Conservation (phyloP, 2,329 filamentous ascomycete genomes). For the Fusarium napiforme region DNA sequence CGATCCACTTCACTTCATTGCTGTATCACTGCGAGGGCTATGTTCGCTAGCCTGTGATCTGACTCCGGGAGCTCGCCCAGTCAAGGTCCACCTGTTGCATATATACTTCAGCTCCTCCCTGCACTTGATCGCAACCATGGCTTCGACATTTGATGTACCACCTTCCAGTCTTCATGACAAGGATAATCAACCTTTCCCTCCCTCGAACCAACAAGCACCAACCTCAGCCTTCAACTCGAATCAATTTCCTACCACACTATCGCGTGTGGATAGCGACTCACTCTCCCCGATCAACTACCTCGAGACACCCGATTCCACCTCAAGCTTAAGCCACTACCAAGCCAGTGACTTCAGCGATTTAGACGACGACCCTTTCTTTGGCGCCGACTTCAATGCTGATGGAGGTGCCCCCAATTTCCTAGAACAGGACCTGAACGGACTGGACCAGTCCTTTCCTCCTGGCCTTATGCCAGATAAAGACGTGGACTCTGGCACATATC, state of each 20-base stretch:
- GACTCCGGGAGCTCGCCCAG: constrained; percentile 42
- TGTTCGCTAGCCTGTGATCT: constrained; percentile 48
- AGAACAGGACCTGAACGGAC: constrained; percentile 46
- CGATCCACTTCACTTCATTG: constrained; percentile 32
- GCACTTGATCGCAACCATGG: constrained; percentile 51
- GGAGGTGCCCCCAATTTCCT: constrained; percentile 59
- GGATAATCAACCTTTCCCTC: constrained; percentile 41
- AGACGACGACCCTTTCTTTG: constrained; percentile 63
- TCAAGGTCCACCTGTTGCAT: constrained; percentile 45
- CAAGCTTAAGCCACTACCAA: constrained; percentile 60
- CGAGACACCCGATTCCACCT: constrained; percentile 63
- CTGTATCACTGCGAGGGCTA: constrained; percentile 43
- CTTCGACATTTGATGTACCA: constrained; percentile 56
- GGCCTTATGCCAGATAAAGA: constrained; percentile 34
- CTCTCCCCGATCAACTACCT: constrained; percentile 48
- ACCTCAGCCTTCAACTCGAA: constrained; percentile 51
- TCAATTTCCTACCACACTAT: constrained; percentile 58
- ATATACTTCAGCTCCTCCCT: constrained; percentile 48
- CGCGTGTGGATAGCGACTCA: constrained; percentile 50
- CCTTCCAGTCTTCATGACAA: constrained; percentile 54
- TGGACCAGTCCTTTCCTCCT: constrained; percentile 35
- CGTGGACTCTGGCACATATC: constrained; percentile 50
- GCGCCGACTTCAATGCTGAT: constrained; percentile 59
- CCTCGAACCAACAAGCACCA: constrained; percentile 41
- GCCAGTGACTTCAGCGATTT: constrained; percentile 61